These are phyloP conservation scores for Marasmius tenuissimus DNA, from an alignment of 1,284 basidiomycete species.

Conservation along the genomic window DNA sequence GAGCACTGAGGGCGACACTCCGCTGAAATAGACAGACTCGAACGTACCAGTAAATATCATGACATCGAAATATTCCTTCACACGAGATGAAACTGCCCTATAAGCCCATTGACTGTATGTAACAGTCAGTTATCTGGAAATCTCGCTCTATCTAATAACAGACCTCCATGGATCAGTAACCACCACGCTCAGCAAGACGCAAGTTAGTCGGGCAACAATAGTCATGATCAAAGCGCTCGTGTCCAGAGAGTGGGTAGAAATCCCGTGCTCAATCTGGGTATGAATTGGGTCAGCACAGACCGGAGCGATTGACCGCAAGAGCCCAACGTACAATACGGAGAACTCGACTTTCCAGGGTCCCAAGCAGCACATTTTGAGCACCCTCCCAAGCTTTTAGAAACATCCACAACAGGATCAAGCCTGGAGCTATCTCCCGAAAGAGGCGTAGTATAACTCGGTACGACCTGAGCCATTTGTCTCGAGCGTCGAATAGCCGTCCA, in stretches of 20 bases:
- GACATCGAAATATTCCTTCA: background rate
- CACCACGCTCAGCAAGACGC: background rate
- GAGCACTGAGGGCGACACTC: background rate
- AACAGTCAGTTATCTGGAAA: background rate
- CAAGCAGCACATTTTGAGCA: background rate
- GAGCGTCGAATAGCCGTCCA: background rate
- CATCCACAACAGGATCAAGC: background rate
- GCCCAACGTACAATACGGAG: background rate
- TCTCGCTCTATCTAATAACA: background rate
- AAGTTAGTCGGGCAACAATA: background rate
- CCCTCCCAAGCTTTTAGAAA: background rate
- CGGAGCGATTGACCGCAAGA: background rate
- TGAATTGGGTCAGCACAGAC: background rate
- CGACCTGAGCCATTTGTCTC: background rate
- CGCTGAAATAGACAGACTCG: background rate
- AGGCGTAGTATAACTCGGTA: background rate
- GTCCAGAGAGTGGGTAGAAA: background rate
- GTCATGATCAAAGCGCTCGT: background rate
- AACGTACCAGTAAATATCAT: background rate
- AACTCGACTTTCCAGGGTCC: background rate
- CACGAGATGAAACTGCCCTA: background rate
- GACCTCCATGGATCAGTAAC: background rate
- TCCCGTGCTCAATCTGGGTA: background rate
- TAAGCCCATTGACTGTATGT: background rate
- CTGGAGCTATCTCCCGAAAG: background rate